These are phyloP conservation scores for Mytilinidion resinicola DNA, from an alignment of 495 filamentous ascomycete genomes.

Conservation along the genomic window DNA sequence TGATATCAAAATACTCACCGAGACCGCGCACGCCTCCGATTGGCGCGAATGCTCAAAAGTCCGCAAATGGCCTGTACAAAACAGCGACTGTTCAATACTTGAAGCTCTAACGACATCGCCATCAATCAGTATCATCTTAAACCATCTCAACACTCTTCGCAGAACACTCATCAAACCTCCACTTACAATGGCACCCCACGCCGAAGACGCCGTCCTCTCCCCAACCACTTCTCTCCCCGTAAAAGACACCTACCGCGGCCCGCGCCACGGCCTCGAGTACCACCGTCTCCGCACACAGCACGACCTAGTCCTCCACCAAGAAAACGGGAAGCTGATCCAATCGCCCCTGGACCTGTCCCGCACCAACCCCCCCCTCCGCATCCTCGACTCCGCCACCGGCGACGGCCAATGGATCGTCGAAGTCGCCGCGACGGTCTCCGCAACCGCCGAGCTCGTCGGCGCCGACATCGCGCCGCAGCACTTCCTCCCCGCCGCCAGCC, in stretches of 20 bases:
- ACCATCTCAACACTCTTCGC: neutral
- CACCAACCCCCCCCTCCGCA: conserved; percentile 43
- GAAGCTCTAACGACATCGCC: neutral
- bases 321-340: neutral
- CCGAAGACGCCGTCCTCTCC: neutral
- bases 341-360: neutral
- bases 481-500: neutral
- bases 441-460: conserved; percentile 2
- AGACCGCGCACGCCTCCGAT: neutral
- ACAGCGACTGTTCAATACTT: neutral
- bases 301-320: conserved; percentile 1
- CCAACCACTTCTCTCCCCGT: neutral
- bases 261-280: conserved; percentile 1
- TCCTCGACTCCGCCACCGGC: conserved; percentile 50
- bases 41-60: neutral
- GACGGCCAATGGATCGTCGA: conserved; percentile 12
- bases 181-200: neutral
- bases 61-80: neutral
- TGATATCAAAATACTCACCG: neutral
- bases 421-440: neutral
- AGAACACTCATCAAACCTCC: neutral
- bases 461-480: conserved; percentile 9
- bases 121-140: neutral
- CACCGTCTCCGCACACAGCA: conserved; percentile 1
- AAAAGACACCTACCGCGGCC: conserved; percentile 3